phyloP scores from a whole-genome alignment of 2,329 filamentous ascomycete genomes.

The Exophiala oligosperma region DNA sequence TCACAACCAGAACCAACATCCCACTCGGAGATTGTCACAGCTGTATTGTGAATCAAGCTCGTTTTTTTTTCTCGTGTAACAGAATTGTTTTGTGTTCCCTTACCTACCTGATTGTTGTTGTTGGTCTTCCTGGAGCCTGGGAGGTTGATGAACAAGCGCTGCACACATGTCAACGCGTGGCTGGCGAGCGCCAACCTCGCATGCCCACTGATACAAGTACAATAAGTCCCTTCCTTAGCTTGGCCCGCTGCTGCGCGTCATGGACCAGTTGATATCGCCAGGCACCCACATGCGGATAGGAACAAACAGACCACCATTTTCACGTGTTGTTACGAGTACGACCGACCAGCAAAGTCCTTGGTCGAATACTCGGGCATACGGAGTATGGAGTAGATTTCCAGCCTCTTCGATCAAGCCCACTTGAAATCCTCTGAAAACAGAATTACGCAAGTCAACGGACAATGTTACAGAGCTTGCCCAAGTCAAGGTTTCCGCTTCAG shows the following conservation, averaged over 20 bases:
- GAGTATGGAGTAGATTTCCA: no score
- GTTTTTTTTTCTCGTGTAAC: neutral
- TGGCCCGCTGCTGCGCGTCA: constrained; percentile 21
- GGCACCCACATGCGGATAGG: neutral
- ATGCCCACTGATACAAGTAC: constrained; percentile 10
- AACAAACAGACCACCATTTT: neutral
- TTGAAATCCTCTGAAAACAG: no score
- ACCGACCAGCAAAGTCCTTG: neutral
- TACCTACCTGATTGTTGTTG: neutral
- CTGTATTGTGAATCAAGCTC: constrained; percentile 7
- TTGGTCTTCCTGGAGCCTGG: neutral
- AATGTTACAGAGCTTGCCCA: neutral
- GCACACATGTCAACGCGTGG: constrained; percentile 17
- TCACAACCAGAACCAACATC: neutral
- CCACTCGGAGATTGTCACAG: constrained; percentile 2
- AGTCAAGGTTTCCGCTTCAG: neutral
- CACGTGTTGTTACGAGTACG: no score
- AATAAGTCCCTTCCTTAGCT: neutral
- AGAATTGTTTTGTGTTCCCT: neutral
- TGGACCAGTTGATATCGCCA: constrained; percentile 6
- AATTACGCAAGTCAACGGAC: no score
- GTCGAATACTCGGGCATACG: no score
- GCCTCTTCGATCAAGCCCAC: no score
- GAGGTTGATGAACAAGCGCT: neutral
- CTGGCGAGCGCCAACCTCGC: constrained; percentile 16